Percentiles rank a stretch among this genome's conserved stretches.
Evolutionary conservation across 2,329 filamentous ascomycete species (phyloP).

Genomic region (Scedosporium minutisporum): DNA sequence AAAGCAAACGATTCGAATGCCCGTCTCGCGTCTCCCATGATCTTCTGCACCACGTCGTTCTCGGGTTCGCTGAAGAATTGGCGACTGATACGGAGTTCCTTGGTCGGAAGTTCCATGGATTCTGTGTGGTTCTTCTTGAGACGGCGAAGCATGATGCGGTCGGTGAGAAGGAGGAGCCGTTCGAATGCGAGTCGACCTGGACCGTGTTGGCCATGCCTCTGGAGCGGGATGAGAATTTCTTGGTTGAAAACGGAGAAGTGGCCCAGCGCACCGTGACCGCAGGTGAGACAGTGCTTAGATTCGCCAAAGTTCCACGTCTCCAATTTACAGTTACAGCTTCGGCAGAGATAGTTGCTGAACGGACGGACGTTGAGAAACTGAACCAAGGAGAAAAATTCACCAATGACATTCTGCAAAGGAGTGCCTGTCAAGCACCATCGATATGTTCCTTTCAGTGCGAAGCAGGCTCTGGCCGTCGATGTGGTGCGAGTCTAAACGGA

Average conservation of each 20-base stretch:
- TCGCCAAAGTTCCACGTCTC: conserved; percentile 76
- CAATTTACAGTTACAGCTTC: conserved; percentile 68
- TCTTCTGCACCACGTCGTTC: conserved; percentile 87
- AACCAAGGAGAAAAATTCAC: conserved; percentile 90
- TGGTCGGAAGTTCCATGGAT: conserved; percentile 92
- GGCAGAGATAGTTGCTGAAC: conserved; percentile 92
- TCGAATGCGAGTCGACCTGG: conserved; percentile 61
- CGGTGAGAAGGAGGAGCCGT: conserved; percentile 81
- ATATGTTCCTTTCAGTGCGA: conserved; percentile 76
- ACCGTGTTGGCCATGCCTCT: conserved; percentile 49
- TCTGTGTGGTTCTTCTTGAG: conserved; percentile 90
- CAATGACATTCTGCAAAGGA: conserved; percentile 91
- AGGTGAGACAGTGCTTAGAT: conserved; percentile 37
- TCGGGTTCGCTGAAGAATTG: conserved; percentile 97
- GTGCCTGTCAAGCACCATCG: conserved; percentile 96
- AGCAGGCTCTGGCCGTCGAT: conserved; percentile 89
- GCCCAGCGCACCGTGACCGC: conserved; percentile 27
- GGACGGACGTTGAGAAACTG: conserved; percentile 83
- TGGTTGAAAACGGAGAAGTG: conserved; percentile 70
- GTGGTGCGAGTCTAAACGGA: conserved; percentile 60
- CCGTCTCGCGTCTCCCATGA: conserved; percentile 84
- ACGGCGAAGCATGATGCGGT: conserved; percentile 89
- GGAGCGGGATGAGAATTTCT: conserved; percentile 80
- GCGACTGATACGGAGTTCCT: conserved; percentile 83
- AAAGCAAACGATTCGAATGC: conserved; percentile 95